Percentiles rank a stretch among this genome's conserved stretches.
These are phyloP conservation scores for Globisporangium apiculatum DNA, from an alignment of 352 stramenopile genomes.

Conservation along the genomic window DNA sequence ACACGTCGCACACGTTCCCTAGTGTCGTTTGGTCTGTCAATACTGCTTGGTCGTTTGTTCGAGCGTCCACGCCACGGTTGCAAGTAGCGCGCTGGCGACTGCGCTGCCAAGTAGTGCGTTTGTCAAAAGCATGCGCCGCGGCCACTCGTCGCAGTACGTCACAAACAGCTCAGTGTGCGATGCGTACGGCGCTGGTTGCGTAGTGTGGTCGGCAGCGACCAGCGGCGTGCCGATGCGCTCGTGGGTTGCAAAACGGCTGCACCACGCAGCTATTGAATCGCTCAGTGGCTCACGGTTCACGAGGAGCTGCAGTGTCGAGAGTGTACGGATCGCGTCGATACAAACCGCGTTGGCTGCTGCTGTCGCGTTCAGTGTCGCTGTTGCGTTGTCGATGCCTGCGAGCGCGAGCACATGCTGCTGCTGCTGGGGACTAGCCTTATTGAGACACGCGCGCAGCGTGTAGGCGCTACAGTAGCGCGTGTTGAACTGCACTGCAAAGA, in stretches of 20 bases:
- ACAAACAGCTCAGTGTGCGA: neutral
- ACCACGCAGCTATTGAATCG: neutral
- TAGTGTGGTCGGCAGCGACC: neutral
- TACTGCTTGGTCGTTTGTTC: neutral
- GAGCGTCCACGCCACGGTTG: neutral
- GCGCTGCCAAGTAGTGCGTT: constrained; percentile 1
- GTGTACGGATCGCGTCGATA: neutral
- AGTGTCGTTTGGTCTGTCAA: too few relatives aligned
- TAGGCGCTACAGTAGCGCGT: neutral
- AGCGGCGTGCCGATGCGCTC: too few relatives aligned
- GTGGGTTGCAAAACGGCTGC: too few relatives aligned
- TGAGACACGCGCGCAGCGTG: neutral
- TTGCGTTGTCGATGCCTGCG: neutral
- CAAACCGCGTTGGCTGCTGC: neutral
- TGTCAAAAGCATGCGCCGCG: neutral
- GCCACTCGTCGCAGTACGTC: neutral
- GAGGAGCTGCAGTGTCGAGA: too few relatives aligned
- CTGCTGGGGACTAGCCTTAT: too few relatives aligned
- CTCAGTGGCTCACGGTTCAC: too few relatives aligned
- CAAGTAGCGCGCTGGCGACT: neutral
- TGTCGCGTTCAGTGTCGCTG: neutral
- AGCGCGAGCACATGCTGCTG: neutral
- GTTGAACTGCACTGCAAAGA: constrained; percentile 4
- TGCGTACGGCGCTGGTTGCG: neutral
- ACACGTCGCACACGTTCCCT: neutral